These are phyloP conservation scores for Cucumis melo DNA, from an alignment of 306 rosid genomes.

Conservation along the genomic window DNA sequence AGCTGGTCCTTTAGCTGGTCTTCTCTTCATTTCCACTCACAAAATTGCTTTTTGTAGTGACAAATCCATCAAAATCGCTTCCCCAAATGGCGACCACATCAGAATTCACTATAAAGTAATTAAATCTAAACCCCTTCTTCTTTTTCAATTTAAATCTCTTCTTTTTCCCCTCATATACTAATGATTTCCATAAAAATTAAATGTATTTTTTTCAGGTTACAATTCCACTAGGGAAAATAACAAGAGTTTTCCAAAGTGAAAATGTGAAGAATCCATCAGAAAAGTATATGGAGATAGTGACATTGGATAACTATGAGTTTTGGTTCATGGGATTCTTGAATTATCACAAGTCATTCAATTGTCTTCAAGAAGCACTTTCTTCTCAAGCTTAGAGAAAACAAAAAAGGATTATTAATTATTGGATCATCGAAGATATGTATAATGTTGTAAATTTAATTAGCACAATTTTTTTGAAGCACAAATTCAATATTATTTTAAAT, in stretches of 20 bases:
- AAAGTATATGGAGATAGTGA: constrained; percentile 3
- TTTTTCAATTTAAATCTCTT: not conserved
- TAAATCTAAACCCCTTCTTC: not conserved
- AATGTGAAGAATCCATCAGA: constrained; percentile 3
- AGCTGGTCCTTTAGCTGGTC: constrained; percentile 2
- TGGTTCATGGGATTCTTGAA: constrained; percentile 9
- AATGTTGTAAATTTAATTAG: not conserved
- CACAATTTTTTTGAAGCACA: not conserved
- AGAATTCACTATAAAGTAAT: not conserved
- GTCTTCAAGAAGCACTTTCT: constrained; percentile 3
- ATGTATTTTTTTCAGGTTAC: not conserved
- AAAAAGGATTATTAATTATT: too few species aligned
- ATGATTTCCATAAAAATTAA: not conserved
- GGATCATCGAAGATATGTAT: not conserved
- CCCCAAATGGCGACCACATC: not conserved
- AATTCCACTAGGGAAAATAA: not conserved
- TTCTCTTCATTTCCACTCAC: constrained; percentile 3
- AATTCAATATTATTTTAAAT: not conserved
- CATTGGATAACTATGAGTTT: constrained; percentile 1
- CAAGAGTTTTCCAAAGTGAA: not conserved
- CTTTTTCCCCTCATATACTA: not conserved
- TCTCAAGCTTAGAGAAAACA: not conserved
- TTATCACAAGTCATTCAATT: not conserved
- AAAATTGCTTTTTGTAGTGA: not conserved
- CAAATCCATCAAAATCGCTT: not conserved